Percentiles rank a stretch among this genome's conserved stretches.
Evolutionary conservation across 129 eudicot genomes (phyloP).

Genomic region (Kitagawia praeruptora): DNA sequence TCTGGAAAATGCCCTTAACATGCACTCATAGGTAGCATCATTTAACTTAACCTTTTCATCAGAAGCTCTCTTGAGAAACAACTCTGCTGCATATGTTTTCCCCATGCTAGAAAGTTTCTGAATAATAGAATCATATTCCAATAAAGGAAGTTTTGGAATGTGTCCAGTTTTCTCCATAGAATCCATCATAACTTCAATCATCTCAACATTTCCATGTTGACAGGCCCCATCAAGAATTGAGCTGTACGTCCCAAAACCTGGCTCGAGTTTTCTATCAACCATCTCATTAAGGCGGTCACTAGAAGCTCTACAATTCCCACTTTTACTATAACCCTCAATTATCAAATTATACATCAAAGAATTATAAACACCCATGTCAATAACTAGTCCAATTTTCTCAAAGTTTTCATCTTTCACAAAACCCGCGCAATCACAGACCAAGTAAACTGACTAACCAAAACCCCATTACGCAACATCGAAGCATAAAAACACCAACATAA

Average conservation of each 20-base stretch:
- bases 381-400: slow-evolving; percentile 41
- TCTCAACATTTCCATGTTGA: slow-evolving; percentile 29
- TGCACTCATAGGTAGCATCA: slow-evolving; percentile 45
- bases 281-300: slow-evolving; percentile 41
- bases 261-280: slow-evolving; percentile 41
- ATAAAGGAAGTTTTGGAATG: slow-evolving; percentile 18
- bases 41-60: slow-evolving; percentile 27
- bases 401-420: slow-evolving; percentile 37
- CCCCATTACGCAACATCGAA: slow-evolving; percentile 56
- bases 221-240: slow-evolving; percentile 81
- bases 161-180: slow-evolving; percentile 45
- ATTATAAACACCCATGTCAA: slow-evolving; percentile 45
- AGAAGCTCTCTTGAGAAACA: slow-evolving; percentile 40
- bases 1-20: slow-evolving; percentile 45
- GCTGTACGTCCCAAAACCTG: slow-evolving; percentile 46
- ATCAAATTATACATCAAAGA: slow-evolving; percentile 37
- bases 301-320: slow-evolving; percentile 54
- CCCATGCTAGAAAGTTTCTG: slow-evolving; percentile 51
- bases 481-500: slow-evolving; percentile 66
- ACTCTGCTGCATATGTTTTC: slow-evolving; percentile 51
- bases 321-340: slow-evolving; percentile 47
- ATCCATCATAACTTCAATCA: slow-evolving; percentile 34
- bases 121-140: slow-evolving; percentile 36
- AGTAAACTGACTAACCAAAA: slow-evolving; percentile 37
- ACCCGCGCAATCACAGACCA: slow-evolving; percentile 49